Evolutionary conservation across 768 basidiomycete genomes (phyloP), one percentile per base, ranked within the genome.

Genomic region (Zangia roseola): DNA sequence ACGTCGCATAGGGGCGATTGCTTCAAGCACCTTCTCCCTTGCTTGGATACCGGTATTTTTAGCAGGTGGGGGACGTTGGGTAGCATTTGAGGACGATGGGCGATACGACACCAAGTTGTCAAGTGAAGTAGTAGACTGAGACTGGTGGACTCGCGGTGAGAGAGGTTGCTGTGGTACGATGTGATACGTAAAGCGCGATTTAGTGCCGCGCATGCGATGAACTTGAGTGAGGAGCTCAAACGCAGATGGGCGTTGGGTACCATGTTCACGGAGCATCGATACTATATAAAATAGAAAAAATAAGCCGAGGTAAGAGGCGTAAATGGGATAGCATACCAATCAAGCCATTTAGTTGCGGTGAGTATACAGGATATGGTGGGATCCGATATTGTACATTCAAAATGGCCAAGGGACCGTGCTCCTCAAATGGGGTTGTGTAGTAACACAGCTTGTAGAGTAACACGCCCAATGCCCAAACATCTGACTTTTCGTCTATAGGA

Each of bases 391-490:
- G 92, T 30, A 94, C 94, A 62, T 97, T 97, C 54, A 98, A 76
- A 54, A 98, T 98, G 3, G 97, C 97, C 43, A 99, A 73, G 3
- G 92, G 90, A 1, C 95, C 95, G 58, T 97, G 94, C 62, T 97
- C 95, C 68, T 99, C 97, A 61, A 99, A 99, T 0, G 97, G 97
- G 1, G 97, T 99, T 0, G 94, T 99, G 69, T 99, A 99, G 71
- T 97, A 99, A 69, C 97, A 98, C 13, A 99, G 81, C 74, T 98
- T 99, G 76, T 97, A 99, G 13, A 99, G 77, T 51, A 99, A 73
- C 14, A 98, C 94, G 20, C 95, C 97, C 20, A 99, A 78, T 0
- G 97, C 97, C 97, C 97, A 99, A 0, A 99, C 87, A 61, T 99
- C 95, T 67, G 88, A 90, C 72, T 94, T 95, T 68, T 94, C 92